phyloP scores from a whole-genome alignment of 176 grass and related monocot species.

The Pontederia paniculata region DNA sequence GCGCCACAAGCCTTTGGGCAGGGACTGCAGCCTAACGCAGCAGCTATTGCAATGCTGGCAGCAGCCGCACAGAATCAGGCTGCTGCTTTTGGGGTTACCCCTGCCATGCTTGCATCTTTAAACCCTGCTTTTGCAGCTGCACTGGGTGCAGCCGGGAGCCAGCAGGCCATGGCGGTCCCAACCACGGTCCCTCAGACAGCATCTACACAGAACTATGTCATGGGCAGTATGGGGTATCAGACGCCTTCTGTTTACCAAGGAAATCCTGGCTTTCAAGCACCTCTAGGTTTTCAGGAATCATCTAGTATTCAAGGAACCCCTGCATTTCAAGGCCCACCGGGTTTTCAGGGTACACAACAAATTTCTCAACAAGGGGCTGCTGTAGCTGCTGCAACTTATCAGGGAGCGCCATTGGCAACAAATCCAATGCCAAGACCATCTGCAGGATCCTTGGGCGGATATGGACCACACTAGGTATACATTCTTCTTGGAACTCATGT shows the following conservation, averaged over 20 bases:
- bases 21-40: constrained; percentile 60
- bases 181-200: constrained; percentile 23
- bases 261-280: constrained; percentile 39
- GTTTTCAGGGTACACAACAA: constrained; percentile 8
- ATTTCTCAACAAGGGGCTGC: constrained; percentile 36
- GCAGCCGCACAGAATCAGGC: constrained; percentile 83
- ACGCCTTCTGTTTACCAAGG: constrained; percentile 27
- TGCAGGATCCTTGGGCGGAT: constrained; percentile 57
- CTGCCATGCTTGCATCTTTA: constrained; percentile 75
- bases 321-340: constrained; percentile 70
- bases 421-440: constrained; percentile 46
- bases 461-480: constrained; percentile 72
- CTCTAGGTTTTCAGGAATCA: constrained; percentile 49
- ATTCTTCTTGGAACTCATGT: neutral
- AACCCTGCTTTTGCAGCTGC: constrained; percentile 80
- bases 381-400: constrained; percentile 45
- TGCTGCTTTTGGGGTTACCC: constrained; percentile 29
- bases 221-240: constrained; percentile 33
- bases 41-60: constrained; percentile 84
- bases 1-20: constrained; percentile 50
- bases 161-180: constrained; percentile 17
- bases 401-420: constrained; percentile 37
- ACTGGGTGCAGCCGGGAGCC: constrained; percentile 39
- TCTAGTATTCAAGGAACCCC: constrained; percentile 84
- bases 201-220: constrained; percentile 46